Evolutionary conservation across 805 yeast species (phyloP).

Genomic region (Cyberlindnera mississippiensis): DNA sequence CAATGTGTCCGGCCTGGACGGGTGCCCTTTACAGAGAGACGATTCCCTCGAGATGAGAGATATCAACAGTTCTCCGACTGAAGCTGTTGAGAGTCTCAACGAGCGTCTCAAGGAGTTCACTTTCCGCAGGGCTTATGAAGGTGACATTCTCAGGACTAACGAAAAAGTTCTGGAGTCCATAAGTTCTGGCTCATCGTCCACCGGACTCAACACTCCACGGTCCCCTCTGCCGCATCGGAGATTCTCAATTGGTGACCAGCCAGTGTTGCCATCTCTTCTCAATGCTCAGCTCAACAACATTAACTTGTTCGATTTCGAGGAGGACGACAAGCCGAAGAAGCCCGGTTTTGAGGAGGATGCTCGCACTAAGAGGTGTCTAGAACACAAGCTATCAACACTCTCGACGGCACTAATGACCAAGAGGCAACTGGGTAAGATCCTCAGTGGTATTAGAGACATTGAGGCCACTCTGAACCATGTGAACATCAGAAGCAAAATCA

Average conservation of each 20-base stretch:
- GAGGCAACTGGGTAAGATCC: conserved; percentile 25
- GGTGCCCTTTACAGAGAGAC: neutral
- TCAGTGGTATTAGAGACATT: conserved; percentile 28
- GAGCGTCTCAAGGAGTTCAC: conserved; percentile 9
- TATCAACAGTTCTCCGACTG: conserved; percentile 3
- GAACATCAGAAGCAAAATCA: conserved; percentile 25
- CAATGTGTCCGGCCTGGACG: neutral
- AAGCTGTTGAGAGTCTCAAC: conserved; percentile 7
- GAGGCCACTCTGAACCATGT: conserved; percentile 29
- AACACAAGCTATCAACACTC: conserved; percentile 14
- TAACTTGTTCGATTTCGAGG: conserved; percentile 22
- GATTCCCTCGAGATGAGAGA: neutral
- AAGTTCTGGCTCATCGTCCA: conserved; percentile 10
- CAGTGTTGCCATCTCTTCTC: conserved; percentile 25
- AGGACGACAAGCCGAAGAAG: conserved; percentile 4
- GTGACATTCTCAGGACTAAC: conserved; percentile 8
- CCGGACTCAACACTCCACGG: conserved; percentile 10
- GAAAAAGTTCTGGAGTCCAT: conserved; percentile 22
- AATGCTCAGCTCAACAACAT: conserved; percentile 28
- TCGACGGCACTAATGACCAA: conserved; percentile 26
- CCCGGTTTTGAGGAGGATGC: conserved; percentile 7
- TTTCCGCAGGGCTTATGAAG: conserved; percentile 7
- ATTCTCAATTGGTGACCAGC: conserved; percentile 23
- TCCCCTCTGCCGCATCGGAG: conserved; percentile 4
- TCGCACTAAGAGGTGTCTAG: conserved; percentile 13